These are phyloP conservation scores for Populus davidiana DNA, from an alignment of 345 rosid genomes.

Conservation along the genomic window DNA sequence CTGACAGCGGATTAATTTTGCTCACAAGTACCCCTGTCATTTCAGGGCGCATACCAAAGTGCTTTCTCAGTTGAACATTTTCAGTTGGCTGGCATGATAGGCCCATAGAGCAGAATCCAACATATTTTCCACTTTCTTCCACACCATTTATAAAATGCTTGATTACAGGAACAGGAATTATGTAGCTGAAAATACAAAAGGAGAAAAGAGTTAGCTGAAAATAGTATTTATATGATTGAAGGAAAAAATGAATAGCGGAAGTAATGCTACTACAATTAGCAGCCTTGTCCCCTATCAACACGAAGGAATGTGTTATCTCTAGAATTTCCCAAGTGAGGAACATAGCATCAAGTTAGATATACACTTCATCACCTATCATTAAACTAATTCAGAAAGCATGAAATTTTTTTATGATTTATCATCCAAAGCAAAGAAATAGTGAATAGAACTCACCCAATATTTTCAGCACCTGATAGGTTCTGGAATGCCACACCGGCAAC, in stretches of 20 bases:
- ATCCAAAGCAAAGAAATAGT: not conserved
- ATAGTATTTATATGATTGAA: constrained; percentile 3
- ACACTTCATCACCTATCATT: not conserved
- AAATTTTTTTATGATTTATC: not conserved
- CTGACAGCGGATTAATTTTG: constrained; percentile 77
- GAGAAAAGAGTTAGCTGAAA: constrained; percentile 4
- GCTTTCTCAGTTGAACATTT: constrained; percentile 67
- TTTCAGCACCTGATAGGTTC: constrained; percentile 88
- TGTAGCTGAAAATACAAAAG: constrained; percentile 52
- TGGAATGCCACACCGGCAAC: constrained; percentile 92
- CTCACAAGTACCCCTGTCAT: constrained; percentile 79
- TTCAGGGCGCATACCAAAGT: constrained; percentile 56
- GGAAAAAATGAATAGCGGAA: not conserved
- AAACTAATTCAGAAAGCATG: not conserved
- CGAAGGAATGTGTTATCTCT: not conserved
- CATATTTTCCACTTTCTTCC: constrained; percentile 64
- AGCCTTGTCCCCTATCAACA: not conserved
- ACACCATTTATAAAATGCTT: constrained; percentile 72
- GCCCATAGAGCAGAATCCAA: constrained; percentile 82
- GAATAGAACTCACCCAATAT: constrained; percentile 64
- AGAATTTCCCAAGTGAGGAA: not conserved
- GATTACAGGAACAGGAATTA: constrained; percentile 81
- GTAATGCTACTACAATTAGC: not conserved
- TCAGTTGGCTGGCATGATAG: constrained; percentile 81
- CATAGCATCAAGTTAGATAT: not conserved